Conservation (phyloP, 371 early-diverging fungal species). For the Vittaforma corneae region DNA sequence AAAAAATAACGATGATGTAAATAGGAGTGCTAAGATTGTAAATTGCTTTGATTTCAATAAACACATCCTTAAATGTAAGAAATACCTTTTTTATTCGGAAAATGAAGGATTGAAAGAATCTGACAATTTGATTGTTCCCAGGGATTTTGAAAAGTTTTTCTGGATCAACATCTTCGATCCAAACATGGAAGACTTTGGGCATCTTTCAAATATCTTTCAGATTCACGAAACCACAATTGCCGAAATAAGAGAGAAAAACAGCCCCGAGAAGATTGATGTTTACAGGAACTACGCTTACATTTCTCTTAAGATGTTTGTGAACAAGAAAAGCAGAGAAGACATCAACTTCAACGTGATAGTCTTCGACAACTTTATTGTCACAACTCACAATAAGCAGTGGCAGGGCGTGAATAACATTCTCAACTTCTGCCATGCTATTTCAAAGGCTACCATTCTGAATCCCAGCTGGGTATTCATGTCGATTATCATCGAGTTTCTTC, state of each 20-base stretch:
- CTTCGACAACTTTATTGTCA: conserved; percentile 54
- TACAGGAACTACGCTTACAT: conserved; percentile 56
- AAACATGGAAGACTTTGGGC: conserved; percentile 41
- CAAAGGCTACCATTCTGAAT: conserved; percentile 37
- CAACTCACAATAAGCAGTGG: conserved; percentile 57
- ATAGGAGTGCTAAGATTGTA: conserved; percentile 10
- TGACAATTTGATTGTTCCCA: conserved; percentile 23
- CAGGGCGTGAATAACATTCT: conserved; percentile 50
- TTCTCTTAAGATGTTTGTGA: conserved; percentile 35
- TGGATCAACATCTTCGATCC: conserved; percentile 58
- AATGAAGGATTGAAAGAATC: conserved; percentile 39
- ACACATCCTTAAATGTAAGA: conserved; percentile 14
- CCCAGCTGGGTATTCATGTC: conserved; percentile 57
- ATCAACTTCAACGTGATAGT: conserved; percentile 56
- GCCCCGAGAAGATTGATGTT: conserved; percentile 56
- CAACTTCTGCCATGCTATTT: conserved; percentile 51
- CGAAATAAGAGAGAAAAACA: conserved; percentile 54
- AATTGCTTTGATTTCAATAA: too few species aligned
- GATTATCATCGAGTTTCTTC: conserved; percentile 55
- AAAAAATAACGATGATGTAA: neutral
- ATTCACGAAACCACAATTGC: conserved; percentile 50
- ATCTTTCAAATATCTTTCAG: conserved; percentile 33
- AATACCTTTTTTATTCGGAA: conserved; percentile 50
- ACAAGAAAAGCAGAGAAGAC: conserved; percentile 34
- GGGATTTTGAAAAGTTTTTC: conserved; percentile 31